A percentile compares a stretch with the other conserved stretches of the same genome.
phyloP scores from a whole-genome alignment of 257 asterid species.

The Scutellaria galericulata region DNA sequence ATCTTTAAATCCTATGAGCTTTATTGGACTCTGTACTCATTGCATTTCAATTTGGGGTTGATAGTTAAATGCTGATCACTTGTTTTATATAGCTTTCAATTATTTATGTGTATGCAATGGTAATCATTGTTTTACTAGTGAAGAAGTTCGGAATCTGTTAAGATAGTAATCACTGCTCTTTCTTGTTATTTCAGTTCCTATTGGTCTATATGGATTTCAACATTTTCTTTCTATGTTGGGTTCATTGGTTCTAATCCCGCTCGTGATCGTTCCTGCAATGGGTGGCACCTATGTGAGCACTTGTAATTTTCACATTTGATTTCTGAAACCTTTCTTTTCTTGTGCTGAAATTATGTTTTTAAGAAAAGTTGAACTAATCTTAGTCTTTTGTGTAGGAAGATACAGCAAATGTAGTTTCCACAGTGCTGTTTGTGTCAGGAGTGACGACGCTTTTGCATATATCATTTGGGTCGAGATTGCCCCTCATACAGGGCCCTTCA shows the following conservation, averaged over 20 bases:
- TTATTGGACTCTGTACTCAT: not conserved
- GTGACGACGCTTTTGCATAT: slow-evolving; percentile 85
- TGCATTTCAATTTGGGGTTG: slow-evolving; percentile 13
- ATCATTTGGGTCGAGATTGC: slow-evolving; percentile 94
- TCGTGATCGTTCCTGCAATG: slow-evolving; percentile 99
- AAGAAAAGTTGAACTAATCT: slow-evolving; percentile 33
- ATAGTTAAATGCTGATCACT: not conserved
- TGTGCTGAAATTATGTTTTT: not conserved
- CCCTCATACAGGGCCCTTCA: slow-evolving; percentile 98
- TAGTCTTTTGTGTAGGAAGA: slow-evolving; percentile 71
- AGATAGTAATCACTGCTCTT: slow-evolving; percentile 25
- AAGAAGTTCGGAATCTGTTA: slow-evolving; percentile 1
- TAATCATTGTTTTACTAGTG: not conserved
- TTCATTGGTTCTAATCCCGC: slow-evolving; percentile 89
- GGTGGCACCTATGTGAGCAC: slow-evolving; percentile 97
- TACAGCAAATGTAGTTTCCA: slow-evolving; percentile 85
- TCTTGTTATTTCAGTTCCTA: slow-evolving; percentile 77
- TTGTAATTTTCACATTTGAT: slow-evolving; percentile 41
- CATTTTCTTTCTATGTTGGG: slow-evolving; percentile 95
- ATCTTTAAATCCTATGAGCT: too few species aligned
- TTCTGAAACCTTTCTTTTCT: not conserved
- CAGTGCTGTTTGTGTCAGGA: slow-evolving; percentile 91
- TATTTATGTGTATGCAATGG: slow-evolving; percentile 13
- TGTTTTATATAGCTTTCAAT: slow-evolving; percentile 16
- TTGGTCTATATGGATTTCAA: slow-evolving; percentile 91